phyloP scores from a whole-genome alignment of 2,329 filamentous ascomycete genomes.

The Rhynchosporium secalis region DNA sequence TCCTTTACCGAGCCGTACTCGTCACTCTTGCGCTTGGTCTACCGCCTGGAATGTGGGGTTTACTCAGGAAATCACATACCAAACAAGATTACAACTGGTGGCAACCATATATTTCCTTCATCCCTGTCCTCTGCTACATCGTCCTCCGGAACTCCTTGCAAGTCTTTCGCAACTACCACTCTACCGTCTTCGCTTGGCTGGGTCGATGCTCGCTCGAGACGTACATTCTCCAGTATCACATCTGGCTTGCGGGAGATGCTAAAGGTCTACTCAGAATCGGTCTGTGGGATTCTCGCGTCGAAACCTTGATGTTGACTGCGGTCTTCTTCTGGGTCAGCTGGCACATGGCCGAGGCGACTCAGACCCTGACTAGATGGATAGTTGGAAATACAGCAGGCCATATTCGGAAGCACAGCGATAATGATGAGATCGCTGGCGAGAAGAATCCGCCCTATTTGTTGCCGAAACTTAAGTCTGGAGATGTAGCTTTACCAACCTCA shows the following conservation, averaged over 20 bases:
- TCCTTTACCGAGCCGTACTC: conserved; percentile 22
- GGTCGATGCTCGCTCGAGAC: conserved; percentile 59
- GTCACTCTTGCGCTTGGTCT: conserved; percentile 29
- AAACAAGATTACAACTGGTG: conserved; percentile 50
- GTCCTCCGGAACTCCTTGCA: conserved; percentile 52
- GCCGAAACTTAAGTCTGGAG: conserved; percentile 15
- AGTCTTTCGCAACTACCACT: conserved; percentile 46
- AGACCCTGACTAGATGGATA: conserved; percentile 43
- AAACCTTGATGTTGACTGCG: conserved; percentile 44
- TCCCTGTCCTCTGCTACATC: conserved; percentile 55
- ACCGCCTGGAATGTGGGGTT: conserved; percentile 29
- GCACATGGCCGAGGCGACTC: conserved; percentile 42
- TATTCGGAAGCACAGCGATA: conserved; percentile 3
- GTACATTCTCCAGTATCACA: conserved; percentile 60
- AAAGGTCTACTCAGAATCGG: conserved; percentile 49
- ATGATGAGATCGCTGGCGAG: conserved; percentile 6
- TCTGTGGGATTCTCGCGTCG: conserved; percentile 39
- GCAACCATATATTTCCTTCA: conserved; percentile 54
- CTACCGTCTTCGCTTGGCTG: conserved; percentile 52
- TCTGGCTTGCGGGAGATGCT: conserved; percentile 61
- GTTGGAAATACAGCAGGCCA: conserved; percentile 27
- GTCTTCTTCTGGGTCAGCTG: conserved; percentile 47
- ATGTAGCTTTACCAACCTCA: neutral
- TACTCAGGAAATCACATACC: conserved; percentile 33
- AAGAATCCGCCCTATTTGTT: conserved; percentile 21